Evolutionary conservation across 1,284 basidiomycete species (phyloP).

Genomic region (Tilletia caries): DNA sequence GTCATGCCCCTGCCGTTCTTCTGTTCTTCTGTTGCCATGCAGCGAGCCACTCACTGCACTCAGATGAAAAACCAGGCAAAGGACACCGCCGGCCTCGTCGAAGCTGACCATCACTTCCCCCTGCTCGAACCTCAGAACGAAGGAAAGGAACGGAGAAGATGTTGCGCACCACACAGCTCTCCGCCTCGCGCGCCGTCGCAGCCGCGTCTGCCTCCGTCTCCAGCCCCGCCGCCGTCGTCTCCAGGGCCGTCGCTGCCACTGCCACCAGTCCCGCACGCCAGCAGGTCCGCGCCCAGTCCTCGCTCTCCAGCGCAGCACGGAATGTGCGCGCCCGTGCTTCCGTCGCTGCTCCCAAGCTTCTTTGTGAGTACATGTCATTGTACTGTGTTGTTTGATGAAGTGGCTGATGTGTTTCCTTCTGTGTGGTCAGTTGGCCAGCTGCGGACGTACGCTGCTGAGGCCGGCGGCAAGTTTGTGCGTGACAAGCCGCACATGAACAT

Average conservation of each 20-base stretch:
- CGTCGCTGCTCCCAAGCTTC: no score
- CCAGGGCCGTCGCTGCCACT: background rate
- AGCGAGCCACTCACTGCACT: no score
- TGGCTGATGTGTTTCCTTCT: background rate
- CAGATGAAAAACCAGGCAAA: no score
- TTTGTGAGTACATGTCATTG: no score
- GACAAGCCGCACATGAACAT: constrained; percentile 86
- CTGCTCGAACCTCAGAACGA: no score
- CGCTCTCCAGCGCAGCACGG: background rate
- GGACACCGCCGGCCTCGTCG: no score
- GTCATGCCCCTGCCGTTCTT: no score
- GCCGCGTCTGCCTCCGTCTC: background rate
- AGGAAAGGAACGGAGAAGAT: background rate
- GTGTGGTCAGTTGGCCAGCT: constrained; percentile 17
- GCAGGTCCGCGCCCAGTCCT: background rate
- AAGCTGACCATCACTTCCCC: no score
- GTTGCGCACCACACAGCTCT: background rate
- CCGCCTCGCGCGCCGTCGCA: background rate
- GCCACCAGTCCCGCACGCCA: no score
- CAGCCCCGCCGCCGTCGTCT: background rate
- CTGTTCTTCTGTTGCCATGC: no score
- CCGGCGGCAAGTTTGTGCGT: constrained; percentile 70
- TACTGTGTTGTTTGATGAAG: no score
- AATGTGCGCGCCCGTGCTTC: no score
- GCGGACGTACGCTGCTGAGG: constrained; percentile 62